Evolutionary conservation across 345 rosid genomes (phyloP).

Genomic region (Heritiera littoralis): DNA sequence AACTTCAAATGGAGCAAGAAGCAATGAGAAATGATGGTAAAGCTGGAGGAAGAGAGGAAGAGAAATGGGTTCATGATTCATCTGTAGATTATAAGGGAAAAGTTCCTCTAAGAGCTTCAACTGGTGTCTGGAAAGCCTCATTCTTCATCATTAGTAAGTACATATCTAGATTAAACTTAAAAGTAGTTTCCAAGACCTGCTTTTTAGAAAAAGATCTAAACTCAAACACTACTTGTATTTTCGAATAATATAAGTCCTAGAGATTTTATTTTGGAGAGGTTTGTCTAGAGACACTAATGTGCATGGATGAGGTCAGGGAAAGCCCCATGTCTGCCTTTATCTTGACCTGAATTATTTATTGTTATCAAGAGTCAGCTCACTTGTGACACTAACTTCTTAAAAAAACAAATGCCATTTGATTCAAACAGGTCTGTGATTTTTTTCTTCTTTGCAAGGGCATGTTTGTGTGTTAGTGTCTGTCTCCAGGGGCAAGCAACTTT

Average conservation of each 20-base stretch:
- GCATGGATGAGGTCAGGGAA: not conserved
- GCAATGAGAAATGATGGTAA: not conserved
- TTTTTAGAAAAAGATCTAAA: not conserved
- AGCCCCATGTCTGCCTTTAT: not conserved
- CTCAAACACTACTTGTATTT: not conserved
- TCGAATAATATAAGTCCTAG: not conserved
- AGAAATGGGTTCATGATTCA: constrained; percentile 64
- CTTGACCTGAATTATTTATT: not conserved
- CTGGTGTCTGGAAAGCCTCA: constrained; percentile 74
- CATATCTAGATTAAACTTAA: not conserved
- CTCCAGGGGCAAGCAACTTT: not conserved
- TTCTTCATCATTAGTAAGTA: constrained; percentile 62
- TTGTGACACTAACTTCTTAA: not conserved
- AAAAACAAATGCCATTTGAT: not conserved
- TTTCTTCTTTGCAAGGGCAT: not conserved
- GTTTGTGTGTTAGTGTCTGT: not conserved
- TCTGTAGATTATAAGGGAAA: constrained; percentile 58
- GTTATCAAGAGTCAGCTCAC: not conserved
- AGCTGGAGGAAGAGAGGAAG: constrained; percentile 17
- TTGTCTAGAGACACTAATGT: not conserved
- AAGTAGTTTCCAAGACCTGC: not conserved
- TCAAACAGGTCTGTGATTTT: not conserved
- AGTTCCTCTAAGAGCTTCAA: constrained; percentile 54
- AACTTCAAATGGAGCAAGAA: constrained; percentile 2
- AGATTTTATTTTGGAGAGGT: not conserved